phyloP scores from a whole-genome alignment of 306 rosid genomes.

The Carpinus fangiana region DNA sequence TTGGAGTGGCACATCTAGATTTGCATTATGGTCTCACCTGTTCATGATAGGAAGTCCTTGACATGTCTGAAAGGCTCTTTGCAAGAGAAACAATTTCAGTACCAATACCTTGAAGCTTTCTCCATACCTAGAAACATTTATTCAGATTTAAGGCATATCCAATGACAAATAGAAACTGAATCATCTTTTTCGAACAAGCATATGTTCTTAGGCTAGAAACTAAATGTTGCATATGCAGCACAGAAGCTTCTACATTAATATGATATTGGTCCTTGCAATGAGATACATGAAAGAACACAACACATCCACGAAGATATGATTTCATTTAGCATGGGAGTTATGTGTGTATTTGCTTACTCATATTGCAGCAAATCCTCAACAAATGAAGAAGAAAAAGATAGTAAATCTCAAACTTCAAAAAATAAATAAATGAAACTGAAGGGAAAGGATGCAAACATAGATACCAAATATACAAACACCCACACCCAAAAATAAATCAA shows the following conservation, averaged over 20 bases:
- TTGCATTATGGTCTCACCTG: constrained; percentile 51
- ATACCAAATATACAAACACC: too few relatives aligned
- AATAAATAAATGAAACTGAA: too few relatives aligned
- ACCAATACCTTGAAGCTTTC: constrained; percentile 67
- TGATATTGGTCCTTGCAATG: not conserved
- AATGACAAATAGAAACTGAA: constrained; percentile 20
- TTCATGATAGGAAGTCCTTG: constrained; percentile 57
- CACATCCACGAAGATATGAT: not conserved
- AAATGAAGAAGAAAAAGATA: too few relatives aligned
- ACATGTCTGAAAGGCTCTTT: constrained; percentile 65
- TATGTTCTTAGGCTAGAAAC: not conserved
- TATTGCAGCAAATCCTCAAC: too few relatives aligned
- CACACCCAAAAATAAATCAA: not conserved
- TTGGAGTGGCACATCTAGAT: constrained; percentile 11
- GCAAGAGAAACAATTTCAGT: constrained; percentile 67
- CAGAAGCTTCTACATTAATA: not conserved
- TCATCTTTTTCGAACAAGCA: constrained; percentile 8
- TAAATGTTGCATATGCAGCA: not conserved
- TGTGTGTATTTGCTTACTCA: too few relatives aligned
- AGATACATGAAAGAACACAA: not conserved
- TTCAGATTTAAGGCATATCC: constrained; percentile 19
- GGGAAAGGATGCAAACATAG: too few relatives aligned
- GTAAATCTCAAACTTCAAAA: too few relatives aligned
- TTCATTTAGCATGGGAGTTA: not conserved
- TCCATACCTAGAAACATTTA: constrained; percentile 61